phyloP scores from a whole-genome alignment of 192 early-diverging fungal genomes.

The Coemansia sp. region DNA sequence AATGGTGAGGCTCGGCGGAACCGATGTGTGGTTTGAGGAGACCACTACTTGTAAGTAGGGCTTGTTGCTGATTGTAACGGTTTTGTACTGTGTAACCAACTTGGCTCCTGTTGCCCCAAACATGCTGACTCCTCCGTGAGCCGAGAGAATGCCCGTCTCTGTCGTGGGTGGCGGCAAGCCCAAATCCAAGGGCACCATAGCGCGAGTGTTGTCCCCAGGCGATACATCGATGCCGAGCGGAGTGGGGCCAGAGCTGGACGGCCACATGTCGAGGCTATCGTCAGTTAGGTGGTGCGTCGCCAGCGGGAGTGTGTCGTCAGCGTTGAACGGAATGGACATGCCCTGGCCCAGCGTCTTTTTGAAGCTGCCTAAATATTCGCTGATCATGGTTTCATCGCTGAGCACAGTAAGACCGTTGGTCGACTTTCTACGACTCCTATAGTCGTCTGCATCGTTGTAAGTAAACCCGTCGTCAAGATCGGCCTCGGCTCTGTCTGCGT shows the following conservation, averaged over 20 bases:
- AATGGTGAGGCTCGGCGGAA: conserved; percentile 37
- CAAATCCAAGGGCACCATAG: conserved; percentile 22
- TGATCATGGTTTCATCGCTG: conserved; percentile 34
- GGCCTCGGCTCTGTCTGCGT: conserved; percentile 18
- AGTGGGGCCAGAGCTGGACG: conserved; percentile 30
- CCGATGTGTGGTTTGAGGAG: conserved; percentile 44
- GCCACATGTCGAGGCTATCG: conserved; percentile 48
- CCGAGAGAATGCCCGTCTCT: background rate
- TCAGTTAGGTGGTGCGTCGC: conserved; percentile 22
- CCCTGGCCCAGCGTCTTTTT: conserved; percentile 20
- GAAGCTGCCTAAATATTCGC: conserved; percentile 33
- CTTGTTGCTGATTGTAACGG: conserved; percentile 36
- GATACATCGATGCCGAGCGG: conserved; percentile 13
- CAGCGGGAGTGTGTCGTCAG: conserved; percentile 35
- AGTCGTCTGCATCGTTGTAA: conserved; percentile 38
- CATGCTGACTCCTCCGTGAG: conserved; percentile 9
- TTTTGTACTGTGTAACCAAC: conserved; percentile 28
- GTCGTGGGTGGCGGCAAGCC: conserved; percentile 12
- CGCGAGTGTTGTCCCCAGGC: conserved; percentile 13
- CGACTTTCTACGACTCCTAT: conserved; percentile 26
- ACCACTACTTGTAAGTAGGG: conserved; percentile 42
- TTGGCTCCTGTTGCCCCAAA: background rate
- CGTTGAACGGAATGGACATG: conserved; percentile 27
- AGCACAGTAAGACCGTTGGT: conserved; percentile 41
- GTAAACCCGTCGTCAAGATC: conserved; percentile 37